Percentiles rank a stretch among this genome's conserved stretches.
Evolutionary conservation across 805 yeast species (phyloP).

Genomic region (Komagataella ulmi): DNA sequence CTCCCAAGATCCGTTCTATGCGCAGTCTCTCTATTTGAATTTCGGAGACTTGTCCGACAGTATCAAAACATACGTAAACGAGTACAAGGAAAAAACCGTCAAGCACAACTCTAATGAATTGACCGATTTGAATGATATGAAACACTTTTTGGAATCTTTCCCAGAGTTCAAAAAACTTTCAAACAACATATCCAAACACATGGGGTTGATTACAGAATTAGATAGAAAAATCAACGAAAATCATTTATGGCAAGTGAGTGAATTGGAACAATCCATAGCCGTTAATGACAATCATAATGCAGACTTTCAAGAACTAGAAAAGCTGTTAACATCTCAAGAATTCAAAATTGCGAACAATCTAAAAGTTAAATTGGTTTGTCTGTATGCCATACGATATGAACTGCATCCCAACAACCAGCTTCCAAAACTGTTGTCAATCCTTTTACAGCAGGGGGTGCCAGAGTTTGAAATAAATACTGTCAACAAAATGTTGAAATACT

Average conservation of each 20-base stretch:
- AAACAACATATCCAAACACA: constrained; percentile 83
- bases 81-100: constrained; percentile 60
- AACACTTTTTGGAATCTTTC: constrained; percentile 77
- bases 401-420: constrained; percentile 30
- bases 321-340: constrained; percentile 26
- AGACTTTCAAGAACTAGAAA: constrained; percentile 44
- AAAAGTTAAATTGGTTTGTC: constrained; percentile 59
- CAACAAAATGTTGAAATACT: constrained; percentile 28
- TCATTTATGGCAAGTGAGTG: constrained; percentile 76
- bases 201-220: constrained; percentile 78
- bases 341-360: constrained; percentile 20
- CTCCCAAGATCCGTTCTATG: constrained; percentile 65
- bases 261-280: constrained; percentile 76
- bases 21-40: constrained; percentile 73
- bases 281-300: constrained; percentile 42
- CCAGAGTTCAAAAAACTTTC: constrained; percentile 89
- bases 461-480: constrained; percentile 27
- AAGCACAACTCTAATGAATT: constrained; percentile 52
- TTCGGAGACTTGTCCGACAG: constrained; percentile 91
- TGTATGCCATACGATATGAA: constrained; percentile 68
- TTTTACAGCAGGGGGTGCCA: constrained; percentile 22
- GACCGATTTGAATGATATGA: constrained; percentile 78
- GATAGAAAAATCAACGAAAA: constrained; percentile 54
- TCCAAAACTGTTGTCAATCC: constrained; percentile 19
- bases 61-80: constrained; percentile 72